Evolutionary conservation across 306 rosid genomes (phyloP).

Genomic region (Nissolia schottii): DNA sequence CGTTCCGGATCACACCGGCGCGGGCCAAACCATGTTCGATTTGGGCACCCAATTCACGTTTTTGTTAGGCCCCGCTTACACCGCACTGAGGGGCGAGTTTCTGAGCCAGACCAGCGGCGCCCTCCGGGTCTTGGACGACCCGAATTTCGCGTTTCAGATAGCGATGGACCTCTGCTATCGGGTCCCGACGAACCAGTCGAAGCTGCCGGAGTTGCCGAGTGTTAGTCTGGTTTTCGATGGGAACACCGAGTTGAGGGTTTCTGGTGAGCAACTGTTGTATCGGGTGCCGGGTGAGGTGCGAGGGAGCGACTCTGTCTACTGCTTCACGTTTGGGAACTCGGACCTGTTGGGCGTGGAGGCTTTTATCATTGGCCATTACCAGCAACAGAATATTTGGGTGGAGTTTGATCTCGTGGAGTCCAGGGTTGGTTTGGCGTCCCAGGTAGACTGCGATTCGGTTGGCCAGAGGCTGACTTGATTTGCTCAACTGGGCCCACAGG

Average conservation of each 20-base stretch:
- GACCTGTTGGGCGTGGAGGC: conserved; percentile 78
- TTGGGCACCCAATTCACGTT: conserved; percentile 87
- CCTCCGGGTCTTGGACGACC: conserved; percentile 45
- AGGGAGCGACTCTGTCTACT: conserved; percentile 55
- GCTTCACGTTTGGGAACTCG: conserved; percentile 86
- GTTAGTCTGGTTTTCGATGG: conserved; percentile 68
- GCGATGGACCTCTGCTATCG: conserved; percentile 75
- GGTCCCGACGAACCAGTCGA: conserved; percentile 34
- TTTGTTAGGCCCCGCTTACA: conserved; percentile 70
- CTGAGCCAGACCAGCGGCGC: conserved; percentile 38
- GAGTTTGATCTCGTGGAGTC: conserved; percentile 67
- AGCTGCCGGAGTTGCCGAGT: conserved; percentile 40
- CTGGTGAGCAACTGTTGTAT: conserved; percentile 49
- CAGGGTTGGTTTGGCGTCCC: conserved; percentile 58
- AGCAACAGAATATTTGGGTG: conserved; percentile 84
- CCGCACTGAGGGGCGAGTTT: conserved; percentile 44
- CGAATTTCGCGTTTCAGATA: conserved; percentile 61
- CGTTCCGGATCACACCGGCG: conserved; percentile 79
- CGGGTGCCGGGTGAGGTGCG: conserved; percentile 38
- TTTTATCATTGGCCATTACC: conserved; percentile 76
- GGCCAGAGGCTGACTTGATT: conserved; percentile 41
- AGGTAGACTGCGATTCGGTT: conserved; percentile 53
- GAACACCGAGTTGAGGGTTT: conserved; percentile 57
- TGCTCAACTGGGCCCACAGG: conserved; percentile 13
- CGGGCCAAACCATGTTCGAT: conserved; percentile 89